Evolutionary conservation across 768 basidiomycete species (phyloP).

Genomic region (Phlebiopsis flavidoalba): DNA sequence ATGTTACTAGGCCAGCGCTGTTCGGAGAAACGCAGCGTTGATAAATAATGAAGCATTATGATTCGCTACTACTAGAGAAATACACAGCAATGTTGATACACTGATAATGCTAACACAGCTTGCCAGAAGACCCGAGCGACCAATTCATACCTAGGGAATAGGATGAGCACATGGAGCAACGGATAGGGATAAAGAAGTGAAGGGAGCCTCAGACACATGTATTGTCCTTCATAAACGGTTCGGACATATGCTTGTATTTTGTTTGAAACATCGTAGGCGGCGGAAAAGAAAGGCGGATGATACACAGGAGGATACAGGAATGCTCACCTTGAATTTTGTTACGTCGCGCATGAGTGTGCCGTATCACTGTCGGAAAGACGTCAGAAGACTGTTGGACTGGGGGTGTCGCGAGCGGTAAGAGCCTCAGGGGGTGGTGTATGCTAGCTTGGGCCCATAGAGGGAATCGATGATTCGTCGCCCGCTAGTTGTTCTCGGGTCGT

Average conservation of each 20-base stretch:
- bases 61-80: background rate
- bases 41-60: too few relatives aligned
- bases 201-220: conserved; percentile 41
- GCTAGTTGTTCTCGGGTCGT: conserved; percentile 33
- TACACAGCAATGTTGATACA: background rate
- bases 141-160: too few relatives aligned
- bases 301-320: background rate
- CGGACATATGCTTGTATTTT: conserved; percentile 76
- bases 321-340: conserved; percentile 3
- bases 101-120: too few relatives aligned
- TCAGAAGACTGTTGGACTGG: background rate
- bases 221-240: conserved; percentile 51
- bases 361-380: background rate
- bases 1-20: too few relatives aligned
- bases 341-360: too few relatives aligned
- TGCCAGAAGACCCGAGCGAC: too few relatives aligned
- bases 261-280: conserved; percentile 43
- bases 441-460: conserved; percentile 28
- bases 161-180: background rate
- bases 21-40: too few relatives aligned
- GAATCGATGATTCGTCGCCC: conserved; percentile 26
- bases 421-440: conserved; percentile 41
- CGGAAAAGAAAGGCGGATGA: conserved; percentile 5
- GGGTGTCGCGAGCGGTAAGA: background rate
- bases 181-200: background rate